These are phyloP conservation scores for Populus nigra DNA, from an alignment of 345 rosid genomes.

Conservation along the genomic window DNA sequence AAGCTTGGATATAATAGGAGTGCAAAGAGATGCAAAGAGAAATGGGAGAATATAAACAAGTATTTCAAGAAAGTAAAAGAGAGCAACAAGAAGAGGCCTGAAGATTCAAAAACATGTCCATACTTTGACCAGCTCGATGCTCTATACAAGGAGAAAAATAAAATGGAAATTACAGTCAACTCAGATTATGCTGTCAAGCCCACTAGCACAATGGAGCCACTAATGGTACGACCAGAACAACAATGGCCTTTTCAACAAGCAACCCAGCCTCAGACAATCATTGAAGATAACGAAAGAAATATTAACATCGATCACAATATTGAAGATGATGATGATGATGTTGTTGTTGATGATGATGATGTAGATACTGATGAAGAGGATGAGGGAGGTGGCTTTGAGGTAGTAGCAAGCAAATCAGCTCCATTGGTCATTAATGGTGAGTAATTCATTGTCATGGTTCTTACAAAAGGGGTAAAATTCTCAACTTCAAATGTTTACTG, in stretches of 20 bases:
- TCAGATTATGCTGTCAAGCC: constrained; percentile 3
- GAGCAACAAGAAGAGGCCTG: constrained; percentile 63
- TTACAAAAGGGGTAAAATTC: background rate
- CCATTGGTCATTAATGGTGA: background rate
- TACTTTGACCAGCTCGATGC: constrained; percentile 61
- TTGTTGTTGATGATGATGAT: background rate
- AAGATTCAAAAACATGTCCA: constrained; percentile 82
- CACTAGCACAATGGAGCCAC: constrained; percentile 5
- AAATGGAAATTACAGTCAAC: constrained; percentile 1
- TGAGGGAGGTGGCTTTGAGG: constrained; percentile 17
- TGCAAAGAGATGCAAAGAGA: constrained; percentile 89
- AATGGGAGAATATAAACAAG: constrained; percentile 97
- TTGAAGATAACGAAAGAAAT: background rate
- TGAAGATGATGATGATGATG: constrained; percentile 1
- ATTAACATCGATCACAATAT: background rate
- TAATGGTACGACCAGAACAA: constrained; percentile 13
- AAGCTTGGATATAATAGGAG: constrained; percentile 66
- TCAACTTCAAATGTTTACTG: background rate
- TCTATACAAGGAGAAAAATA: constrained; percentile 27
- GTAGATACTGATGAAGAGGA: constrained; percentile 25
- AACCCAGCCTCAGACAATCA: background rate
- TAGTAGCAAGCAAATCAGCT: constrained; percentile 16
- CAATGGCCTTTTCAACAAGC: constrained; percentile 17
- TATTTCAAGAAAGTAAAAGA: constrained; percentile 89
- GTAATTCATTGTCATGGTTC: background rate